Percentiles rank a stretch among this genome's conserved stretches.
Conservation (phyloP, 768 basidiomycete genomes). For the Tricholoma sp. region DNA sequence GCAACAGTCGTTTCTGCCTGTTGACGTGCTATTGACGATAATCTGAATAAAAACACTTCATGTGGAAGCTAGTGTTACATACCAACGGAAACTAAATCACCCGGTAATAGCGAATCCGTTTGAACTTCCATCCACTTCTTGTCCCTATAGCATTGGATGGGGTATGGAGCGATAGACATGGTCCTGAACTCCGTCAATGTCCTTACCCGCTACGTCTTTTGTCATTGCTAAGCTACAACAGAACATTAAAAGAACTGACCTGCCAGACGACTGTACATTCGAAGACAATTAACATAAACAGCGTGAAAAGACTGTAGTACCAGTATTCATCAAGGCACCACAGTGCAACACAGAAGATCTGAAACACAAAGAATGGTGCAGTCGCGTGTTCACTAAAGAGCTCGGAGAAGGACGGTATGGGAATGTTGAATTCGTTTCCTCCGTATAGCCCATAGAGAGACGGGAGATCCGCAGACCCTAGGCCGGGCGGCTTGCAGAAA, state of each 20-base stretch:
- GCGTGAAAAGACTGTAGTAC: conserved; percentile 97
- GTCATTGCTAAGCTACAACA: not conserved
- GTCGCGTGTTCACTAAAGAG: conserved; percentile 95
- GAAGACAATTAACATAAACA: conserved; percentile 98
- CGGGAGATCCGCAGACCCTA: conserved; percentile 43
- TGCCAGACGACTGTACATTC: conserved; percentile 99
- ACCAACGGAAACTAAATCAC: conserved; percentile 84
- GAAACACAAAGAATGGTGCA: conserved; percentile 99
- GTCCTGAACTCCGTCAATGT: conserved; percentile 95
- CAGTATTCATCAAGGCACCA: conserved; percentile 99
- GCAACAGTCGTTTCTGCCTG: conserved; percentile 85
- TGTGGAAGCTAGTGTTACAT: conserved; percentile 7
- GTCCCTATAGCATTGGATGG: conserved; percentile 78
- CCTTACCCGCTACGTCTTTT: conserved; percentile 64
- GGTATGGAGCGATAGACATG: conserved; percentile 91
- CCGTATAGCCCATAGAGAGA: conserved; percentile 70
- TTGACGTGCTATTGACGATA: conserved; percentile 44
- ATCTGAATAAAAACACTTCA: not conserved
- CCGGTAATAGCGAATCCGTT: conserved; percentile 86
- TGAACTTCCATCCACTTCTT: conserved; percentile 75
- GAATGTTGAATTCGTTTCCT: conserved; percentile 94
- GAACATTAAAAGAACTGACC: conserved; percentile 39
- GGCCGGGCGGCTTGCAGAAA: conserved; percentile 57
- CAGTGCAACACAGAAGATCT: conserved; percentile 93
- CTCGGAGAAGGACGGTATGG: conserved; percentile 89